Percentiles rank a stretch among this genome's conserved stretches.
Conservation (phyloP, 2,329 filamentous ascomycete species). For the Sarocladium brachiariae region DNA sequence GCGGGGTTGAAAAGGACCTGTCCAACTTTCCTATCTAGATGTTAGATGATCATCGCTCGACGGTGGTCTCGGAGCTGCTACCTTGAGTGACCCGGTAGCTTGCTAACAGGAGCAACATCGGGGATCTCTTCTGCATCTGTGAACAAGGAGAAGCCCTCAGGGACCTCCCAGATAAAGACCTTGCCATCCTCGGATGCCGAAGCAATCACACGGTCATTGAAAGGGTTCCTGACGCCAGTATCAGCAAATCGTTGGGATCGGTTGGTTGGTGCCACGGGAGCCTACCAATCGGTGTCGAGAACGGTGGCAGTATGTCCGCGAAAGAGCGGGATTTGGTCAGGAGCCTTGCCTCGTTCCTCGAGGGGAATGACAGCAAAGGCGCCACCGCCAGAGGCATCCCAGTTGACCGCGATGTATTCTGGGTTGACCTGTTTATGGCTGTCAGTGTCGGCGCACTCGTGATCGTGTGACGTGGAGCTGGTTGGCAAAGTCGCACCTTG, state of each 20-base stretch:
- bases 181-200: slow-evolving; percentile 96
- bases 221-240: slow-evolving; percentile 65
- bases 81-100: slow-evolving; percentile 82
- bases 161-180: slow-evolving; percentile 94
- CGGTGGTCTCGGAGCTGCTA: slow-evolving; percentile 30
- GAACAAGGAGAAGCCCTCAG: slow-evolving; percentile 76
- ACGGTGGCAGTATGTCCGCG: slow-evolving; percentile 93
- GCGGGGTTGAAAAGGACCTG: slow-evolving; percentile 97
- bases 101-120: slow-evolving; percentile 74
- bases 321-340: slow-evolving; percentile 90
- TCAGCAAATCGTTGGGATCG: slow-evolving; percentile 14
- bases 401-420: slow-evolving; percentile 94
- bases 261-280: slow-evolving; percentile 15
- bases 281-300: slow-evolving; percentile 92
- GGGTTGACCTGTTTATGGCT: slow-evolving; percentile 68
- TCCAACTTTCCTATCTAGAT: slow-evolving; percentile 71
- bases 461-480: slow-evolving; percentile 2
- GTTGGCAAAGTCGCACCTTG: slow-evolving; percentile 55
- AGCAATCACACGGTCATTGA: slow-evolving; percentile 87
- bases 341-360: slow-evolving; percentile 80
- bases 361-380: slow-evolving; percentile 94
- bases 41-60: background rate
- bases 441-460: slow-evolving; percentile 13
- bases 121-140: slow-evolving; percentile 77
- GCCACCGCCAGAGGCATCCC: slow-evolving; percentile 92